Base-by-base conservation (phyloP, 208 protist genomes). In the Trypanosoma boissoni region DNA sequence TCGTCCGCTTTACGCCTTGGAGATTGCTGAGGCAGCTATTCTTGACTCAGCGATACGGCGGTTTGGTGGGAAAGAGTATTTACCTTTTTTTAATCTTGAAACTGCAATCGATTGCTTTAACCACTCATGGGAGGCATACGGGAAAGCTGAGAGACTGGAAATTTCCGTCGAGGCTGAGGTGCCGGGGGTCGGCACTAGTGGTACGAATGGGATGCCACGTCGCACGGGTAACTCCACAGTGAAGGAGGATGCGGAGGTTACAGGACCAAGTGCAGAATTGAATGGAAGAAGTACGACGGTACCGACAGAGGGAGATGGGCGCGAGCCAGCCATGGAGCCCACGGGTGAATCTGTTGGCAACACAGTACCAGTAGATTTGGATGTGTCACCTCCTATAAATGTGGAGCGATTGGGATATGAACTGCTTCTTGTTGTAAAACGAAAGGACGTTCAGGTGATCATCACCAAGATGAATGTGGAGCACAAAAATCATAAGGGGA, bases 61-160 rank as follows among this genome's bases (percentile, higher is more conserved):
- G 9, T 88, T 91, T 52, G 71, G 80, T 29, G 31, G 63, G 1
- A 36, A 60, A n/a, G 57, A 74, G 27, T 91, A 90, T 62, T 58
- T 90, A 27, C 86, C 86, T 4, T 92, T 94, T 57, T 94, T 95
- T 63, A 93, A 88, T 54, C 64, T 94, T 1, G 88, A 96, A 64
- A 92, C 81, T 4, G 72, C 84, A 18, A 80, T 96, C 21, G 86
- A 94, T 67, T 92, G 88, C 74, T 88, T 83, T 60, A 96, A 95
- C 60, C 56, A 91, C 20, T 92, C 84, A 4, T 93, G 82, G 84
- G 80, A 93, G 68, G 83, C 68, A 0, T 71, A 71, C 37, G 41
- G 56, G 16, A 18, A n/a, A 9, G 16, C 45, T 9, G 8, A 31
- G n/a, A 7, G 8, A 5, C 26, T 43, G n/a, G 20, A 14, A 20